phyloP scores from a whole-genome alignment of 805 yeast genomes.

The Candida oleophila region DNA sequence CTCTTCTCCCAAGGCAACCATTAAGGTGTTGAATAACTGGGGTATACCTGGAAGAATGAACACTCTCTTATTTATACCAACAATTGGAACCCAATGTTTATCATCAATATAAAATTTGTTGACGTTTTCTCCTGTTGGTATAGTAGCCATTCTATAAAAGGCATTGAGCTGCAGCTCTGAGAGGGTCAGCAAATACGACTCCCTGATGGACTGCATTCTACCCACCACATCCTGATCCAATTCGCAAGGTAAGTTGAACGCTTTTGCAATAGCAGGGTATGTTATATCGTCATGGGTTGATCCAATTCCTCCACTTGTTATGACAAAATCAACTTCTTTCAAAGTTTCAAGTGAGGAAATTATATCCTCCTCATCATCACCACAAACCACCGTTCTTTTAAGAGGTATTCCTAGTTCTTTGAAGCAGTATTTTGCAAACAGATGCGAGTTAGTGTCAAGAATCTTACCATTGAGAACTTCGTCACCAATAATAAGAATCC shows the following conservation, averaged over 20 bases:
- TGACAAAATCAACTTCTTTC: constrained; percentile 57
- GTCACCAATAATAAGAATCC: constrained; percentile 74
- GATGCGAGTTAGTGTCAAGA: constrained; percentile 71
- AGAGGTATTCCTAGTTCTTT: constrained; percentile 60
- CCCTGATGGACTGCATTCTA: constrained; percentile 54
- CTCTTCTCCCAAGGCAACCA: constrained; percentile 42
- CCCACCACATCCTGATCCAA: constrained; percentile 58
- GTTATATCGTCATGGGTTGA: constrained; percentile 92
- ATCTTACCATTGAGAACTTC: constrained; percentile 87
- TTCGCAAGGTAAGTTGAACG: constrained; percentile 50
- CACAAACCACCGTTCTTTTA: constrained; percentile 66
- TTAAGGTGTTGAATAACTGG: constrained; percentile 57
- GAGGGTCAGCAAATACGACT: constrained; percentile 31
- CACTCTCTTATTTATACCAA: constrained; percentile 61
- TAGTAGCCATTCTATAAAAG: constrained; percentile 74
- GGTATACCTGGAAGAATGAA: constrained; percentile 86
- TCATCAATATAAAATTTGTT: constrained; percentile 43
- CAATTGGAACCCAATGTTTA: constrained; percentile 82
- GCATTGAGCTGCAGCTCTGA: constrained; percentile 51
- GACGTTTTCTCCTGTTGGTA: constrained; percentile 52
- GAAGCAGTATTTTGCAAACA: constrained; percentile 72
- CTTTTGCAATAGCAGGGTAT: constrained; percentile 69
- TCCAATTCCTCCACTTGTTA: constrained; percentile 77
- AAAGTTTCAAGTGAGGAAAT: constrained; percentile 49
- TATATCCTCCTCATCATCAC: constrained; percentile 73